Base-by-base conservation (phyloP, 805 yeast genomes). In the Maudiozyma serrabonitensis region DNA sequence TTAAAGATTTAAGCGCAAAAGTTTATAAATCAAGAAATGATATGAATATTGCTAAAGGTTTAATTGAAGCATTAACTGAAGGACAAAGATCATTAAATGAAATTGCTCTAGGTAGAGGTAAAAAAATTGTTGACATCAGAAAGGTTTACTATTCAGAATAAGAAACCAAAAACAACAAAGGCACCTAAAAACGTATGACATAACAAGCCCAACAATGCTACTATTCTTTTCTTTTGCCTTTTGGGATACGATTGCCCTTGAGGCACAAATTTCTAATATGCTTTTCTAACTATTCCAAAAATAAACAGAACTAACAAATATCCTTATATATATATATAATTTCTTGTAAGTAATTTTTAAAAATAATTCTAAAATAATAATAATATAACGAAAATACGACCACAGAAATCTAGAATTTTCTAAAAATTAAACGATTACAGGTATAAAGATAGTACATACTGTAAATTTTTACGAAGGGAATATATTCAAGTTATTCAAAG, bases 1-100 rank as follows among this genome's bases (percentile, higher is more conserved):
- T 93, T 67, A 86, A 84, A 68, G 99, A 93, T 69, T 72, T 93
- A 60, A 80, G 89, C 59, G 96, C 95, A 4, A 91, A 91, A 64
- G 86, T 91, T 45, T 87, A 85, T 74, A 84, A 89, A 61, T 87
- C 96, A 37, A 80, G 98, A 74, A 93, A 91, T 71, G 84, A 84
- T 46, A 88, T 93, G 95, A 90, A 90, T 68, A 95, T 90, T 45
- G 87, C 87, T 50, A 89, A 90, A 71, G 93, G 91, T 42, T 78
- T 90, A 46, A 74, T 90, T 51, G 95, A 87, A 66, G 96, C 96
- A 1, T 76, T 93, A 56, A 55, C 61, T 7, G 73, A 76, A 46
- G 79, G 81, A 60, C 98, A 90, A 69, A 79, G 79, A 55, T 77
- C 95, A 2, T 75, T 87, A 59, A 95, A 87, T 60, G 95, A 89